Conservation (phyloP, 805 yeast genomes). For the Scheffersomyces coipomensis region DNA sequence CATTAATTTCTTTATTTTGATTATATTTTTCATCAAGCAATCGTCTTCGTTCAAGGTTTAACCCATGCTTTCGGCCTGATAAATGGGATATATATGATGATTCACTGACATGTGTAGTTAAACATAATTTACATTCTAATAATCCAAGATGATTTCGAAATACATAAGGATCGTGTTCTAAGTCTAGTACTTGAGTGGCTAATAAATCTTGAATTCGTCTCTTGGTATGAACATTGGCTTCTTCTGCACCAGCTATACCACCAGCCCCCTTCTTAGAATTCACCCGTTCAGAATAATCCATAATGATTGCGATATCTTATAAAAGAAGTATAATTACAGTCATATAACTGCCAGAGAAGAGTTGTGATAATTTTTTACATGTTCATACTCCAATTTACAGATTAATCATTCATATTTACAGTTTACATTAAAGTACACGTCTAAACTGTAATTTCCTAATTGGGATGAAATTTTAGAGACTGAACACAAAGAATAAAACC, state of each 20-base stretch:
- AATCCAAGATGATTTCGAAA: conserved; percentile 80
- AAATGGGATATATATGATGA: conserved; percentile 82
- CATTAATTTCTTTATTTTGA: conserved; percentile 12
- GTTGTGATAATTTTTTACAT: too few species aligned
- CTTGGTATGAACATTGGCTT: conserved; percentile 65
- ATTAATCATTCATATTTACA: too few species aligned
- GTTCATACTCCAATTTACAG: too few species aligned
- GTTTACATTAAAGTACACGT: too few species aligned
- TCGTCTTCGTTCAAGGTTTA: conserved; percentile 63
- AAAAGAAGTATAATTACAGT: too few species aligned
- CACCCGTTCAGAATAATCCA: conserved; percentile 89
- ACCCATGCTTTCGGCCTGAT: conserved; percentile 79
- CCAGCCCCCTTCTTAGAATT: conserved; percentile 92
- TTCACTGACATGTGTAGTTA: conserved; percentile 78
- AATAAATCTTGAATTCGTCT: conserved; percentile 67
- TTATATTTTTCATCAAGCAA: conserved; percentile 31
- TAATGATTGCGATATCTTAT: conserved; percentile 29
- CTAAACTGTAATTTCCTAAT: too few species aligned
- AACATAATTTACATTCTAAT: conserved; percentile 80
- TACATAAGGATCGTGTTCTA: conserved; percentile 77
- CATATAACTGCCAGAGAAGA: too few species aligned
- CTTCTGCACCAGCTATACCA: conserved; percentile 76
- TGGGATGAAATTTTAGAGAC: too few species aligned
- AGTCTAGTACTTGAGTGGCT: conserved; percentile 45
- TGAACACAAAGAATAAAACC: too few species aligned